Evolutionary conservation across 1,139 yeast genomes (phyloP).

Genomic region (Geotrichum fermentans): DNA sequence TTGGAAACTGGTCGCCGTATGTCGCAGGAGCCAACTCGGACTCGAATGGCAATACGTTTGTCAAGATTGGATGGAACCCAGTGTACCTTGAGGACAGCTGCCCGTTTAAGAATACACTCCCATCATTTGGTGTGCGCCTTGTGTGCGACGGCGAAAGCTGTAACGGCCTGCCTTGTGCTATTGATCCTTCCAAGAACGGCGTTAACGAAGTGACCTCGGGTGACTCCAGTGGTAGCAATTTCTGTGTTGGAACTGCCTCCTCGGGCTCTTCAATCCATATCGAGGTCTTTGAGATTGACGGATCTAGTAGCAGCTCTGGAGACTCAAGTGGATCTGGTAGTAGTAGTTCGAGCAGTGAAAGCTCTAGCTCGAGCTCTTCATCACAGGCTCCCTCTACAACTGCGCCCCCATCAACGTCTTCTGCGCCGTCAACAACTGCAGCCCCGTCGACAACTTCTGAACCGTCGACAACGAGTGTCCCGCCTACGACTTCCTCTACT

Average conservation of each 20-base stretch:
- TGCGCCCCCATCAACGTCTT: not conserved
- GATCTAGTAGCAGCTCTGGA: conserved; percentile 7
- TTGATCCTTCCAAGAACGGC: conserved; percentile 62
- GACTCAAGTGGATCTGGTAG: not conserved
- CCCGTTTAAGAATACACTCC: conserved; percentile 52
- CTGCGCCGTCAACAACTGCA: not conserved
- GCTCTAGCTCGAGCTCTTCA: not conserved
- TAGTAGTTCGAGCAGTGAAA: not conserved
- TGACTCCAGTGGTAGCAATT: conserved; percentile 44
- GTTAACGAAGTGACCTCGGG: conserved; percentile 49
- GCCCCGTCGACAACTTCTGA: not conserved
- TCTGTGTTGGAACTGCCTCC: conserved; percentile 77
- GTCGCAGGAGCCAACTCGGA: conserved; percentile 89
- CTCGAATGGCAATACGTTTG: conserved; percentile 59
- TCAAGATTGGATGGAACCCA: conserved; percentile 90
- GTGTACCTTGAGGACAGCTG: conserved; percentile 57
- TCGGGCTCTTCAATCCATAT: conserved; percentile 61
- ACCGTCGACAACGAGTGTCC: not conserved
- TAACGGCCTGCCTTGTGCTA: conserved; percentile 70
- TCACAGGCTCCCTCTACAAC: not conserved
- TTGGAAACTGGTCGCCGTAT: conserved; percentile 90
- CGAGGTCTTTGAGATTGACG: conserved; percentile 54
- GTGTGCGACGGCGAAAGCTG: conserved; percentile 67
- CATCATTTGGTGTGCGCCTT: conserved; percentile 66
- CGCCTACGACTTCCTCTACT: conserved; percentile 1